Evolutionary conservation across 306 rosid species (phyloP).

Genomic region (Citrullus amarus): DNA sequence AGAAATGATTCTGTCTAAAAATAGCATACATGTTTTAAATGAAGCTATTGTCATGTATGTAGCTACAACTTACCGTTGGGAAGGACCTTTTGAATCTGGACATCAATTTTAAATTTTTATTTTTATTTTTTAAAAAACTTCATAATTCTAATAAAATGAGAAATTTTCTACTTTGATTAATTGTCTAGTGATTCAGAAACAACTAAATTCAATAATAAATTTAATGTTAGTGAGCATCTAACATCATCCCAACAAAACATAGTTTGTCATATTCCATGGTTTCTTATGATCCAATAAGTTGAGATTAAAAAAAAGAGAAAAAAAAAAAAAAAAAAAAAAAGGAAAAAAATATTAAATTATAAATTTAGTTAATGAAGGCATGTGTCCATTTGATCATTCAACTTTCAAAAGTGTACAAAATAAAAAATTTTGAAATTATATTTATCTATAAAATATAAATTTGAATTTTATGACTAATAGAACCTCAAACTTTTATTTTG

Average conservation of each 20-base stretch:
- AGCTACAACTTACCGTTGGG: neutral
- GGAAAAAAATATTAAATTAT: too few relatives aligned
- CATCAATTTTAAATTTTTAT: neutral
- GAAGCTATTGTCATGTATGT: neutral
- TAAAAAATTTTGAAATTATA: too few relatives aligned
- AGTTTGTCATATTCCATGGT: neutral
- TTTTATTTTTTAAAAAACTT: neutral
- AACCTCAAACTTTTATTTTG: too few relatives aligned
- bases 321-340: too few relatives aligned
- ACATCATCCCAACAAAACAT: neutral
- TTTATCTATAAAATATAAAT: too few relatives aligned
- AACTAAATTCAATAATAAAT: neutral
- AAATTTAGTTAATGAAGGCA: too few relatives aligned
- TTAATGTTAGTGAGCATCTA: neutral
- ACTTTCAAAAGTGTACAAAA: too few relatives aligned
- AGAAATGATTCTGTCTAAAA: neutral
- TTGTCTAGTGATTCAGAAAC: neutral
- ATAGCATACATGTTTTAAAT: neutral
- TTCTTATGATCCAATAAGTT: too few relatives aligned
- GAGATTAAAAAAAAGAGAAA: too few relatives aligned
- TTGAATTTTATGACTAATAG: too few relatives aligned
- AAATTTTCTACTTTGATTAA: neutral
- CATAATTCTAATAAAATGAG: neutral
- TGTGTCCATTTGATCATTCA: too few relatives aligned
- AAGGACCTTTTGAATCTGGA: neutral